phyloP scores from a whole-genome alignment of 805 yeast species.

The Cyberlindnera mycetangii region DNA sequence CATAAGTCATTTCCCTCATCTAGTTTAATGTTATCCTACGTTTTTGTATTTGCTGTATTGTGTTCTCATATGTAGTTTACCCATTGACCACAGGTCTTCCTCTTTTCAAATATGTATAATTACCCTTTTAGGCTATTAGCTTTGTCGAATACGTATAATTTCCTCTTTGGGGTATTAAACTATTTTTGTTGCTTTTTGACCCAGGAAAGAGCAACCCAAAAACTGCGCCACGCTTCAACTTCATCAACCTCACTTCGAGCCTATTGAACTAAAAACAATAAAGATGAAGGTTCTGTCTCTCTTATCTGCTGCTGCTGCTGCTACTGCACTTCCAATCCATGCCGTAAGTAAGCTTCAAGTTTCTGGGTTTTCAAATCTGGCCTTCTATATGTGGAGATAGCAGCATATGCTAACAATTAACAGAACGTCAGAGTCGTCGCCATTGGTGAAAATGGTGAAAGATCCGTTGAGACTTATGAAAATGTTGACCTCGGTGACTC shows the following conservation, averaged over 20 bases:
- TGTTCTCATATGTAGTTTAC: too few species aligned
- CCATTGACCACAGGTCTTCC: too few species aligned
- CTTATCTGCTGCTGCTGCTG: constrained; percentile 21
- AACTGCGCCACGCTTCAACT: constrained; percentile 2
- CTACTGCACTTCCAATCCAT: constrained; percentile 23
- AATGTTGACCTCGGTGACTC: constrained; percentile 24
- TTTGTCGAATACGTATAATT: too few species aligned
- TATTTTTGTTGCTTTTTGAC: too few species aligned
- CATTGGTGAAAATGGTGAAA: constrained; percentile 15
- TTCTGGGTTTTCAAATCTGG: neutral
- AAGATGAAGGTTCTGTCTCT: constrained; percentile 22
- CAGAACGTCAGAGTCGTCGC: constrained; percentile 20
- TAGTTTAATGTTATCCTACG: too few species aligned
- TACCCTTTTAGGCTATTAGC: too few species aligned
- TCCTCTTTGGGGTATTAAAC: too few species aligned
- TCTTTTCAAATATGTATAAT: too few species aligned
- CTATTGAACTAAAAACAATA: neutral
- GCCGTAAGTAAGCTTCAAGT: constrained; percentile 20
- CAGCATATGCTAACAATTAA: constrained; percentile 3
- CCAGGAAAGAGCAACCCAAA: too few species aligned
- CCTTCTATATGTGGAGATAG: too few species aligned
- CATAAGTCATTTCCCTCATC: too few species aligned
- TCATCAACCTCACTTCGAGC: neutral
- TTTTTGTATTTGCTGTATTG: too few species aligned
- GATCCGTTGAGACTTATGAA: constrained; percentile 12